phyloP scores from a whole-genome alignment of 163 green algal species.

The Coccomyxa subellipsoidea region DNA sequence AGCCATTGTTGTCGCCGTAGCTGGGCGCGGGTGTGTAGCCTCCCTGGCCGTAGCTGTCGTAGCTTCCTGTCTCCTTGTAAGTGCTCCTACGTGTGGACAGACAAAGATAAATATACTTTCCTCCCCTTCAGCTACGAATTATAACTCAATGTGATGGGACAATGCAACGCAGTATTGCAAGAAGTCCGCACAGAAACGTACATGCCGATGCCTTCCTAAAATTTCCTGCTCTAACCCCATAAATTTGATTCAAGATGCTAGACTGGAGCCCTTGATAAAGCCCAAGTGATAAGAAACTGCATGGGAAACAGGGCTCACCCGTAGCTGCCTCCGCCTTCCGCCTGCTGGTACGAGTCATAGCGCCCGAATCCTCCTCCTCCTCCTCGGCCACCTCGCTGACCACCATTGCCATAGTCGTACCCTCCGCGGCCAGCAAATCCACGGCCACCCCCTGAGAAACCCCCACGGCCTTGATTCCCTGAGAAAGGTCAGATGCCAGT shows the following conservation, averaged over 20 bases:
- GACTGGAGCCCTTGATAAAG: too few species aligned
- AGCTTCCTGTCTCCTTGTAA: background rate
- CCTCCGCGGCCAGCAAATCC: background rate
- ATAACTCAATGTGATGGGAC: too few species aligned
- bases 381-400: background rate
- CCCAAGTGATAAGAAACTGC: too few species aligned
- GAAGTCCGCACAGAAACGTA: too few species aligned
- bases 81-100: background rate
- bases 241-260: too few species aligned
- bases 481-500: background rate
- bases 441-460: background rate
- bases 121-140: too few species aligned
- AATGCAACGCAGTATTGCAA: too few species aligned
- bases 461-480: background rate
- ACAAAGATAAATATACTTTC: too few species aligned
- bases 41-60: background rate
- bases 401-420: slow-evolving; percentile 2
- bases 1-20: background rate
- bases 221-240: too few species aligned
- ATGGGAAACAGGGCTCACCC: background rate
- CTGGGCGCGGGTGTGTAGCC: background rate
- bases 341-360: background rate
- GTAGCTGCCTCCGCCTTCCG: background rate
- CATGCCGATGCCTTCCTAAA: too few species aligned
- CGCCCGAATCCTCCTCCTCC: background rate